phyloP scores from a whole-genome alignment of 352 stramenopile genomes.

The Phytopythium kandeliae region DNA sequence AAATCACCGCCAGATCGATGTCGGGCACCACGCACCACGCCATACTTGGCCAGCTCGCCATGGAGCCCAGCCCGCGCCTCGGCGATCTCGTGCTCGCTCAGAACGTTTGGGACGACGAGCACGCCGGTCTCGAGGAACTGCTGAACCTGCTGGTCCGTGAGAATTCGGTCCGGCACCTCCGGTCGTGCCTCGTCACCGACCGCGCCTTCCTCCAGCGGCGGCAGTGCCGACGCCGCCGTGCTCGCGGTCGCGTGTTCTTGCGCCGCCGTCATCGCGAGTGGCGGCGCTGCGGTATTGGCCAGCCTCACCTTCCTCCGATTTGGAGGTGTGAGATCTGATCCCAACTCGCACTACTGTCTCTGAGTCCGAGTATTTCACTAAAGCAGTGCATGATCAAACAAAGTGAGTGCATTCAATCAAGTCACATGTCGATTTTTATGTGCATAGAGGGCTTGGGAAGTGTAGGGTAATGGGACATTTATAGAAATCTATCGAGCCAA shows the following conservation, averaged over 20 bases:
- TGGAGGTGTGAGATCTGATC: no score
- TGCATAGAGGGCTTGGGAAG: no score
- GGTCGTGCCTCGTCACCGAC: conserved; percentile 12
- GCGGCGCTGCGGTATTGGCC: no score
- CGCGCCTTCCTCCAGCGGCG: conserved; percentile 10
- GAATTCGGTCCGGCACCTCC: conserved; percentile 14
- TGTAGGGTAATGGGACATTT: no score
- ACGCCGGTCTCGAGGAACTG: conserved; percentile 62
- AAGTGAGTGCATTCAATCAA: no score
- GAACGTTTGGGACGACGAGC: conserved; percentile 68
- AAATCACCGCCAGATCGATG: no score
- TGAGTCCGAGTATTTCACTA: no score
- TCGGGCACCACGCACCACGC: conserved; percentile 36
- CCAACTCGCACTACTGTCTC: no score
- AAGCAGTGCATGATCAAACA: no score
- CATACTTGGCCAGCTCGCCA: conserved; percentile 56
- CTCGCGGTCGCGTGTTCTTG: conserved; percentile 4
- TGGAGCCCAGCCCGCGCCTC: conserved; percentile 53
- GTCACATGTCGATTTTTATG: no score
- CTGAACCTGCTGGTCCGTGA: conserved; percentile 55
- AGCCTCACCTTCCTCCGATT: no score
- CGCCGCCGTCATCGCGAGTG: conserved; percentile 11
- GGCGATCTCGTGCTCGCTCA: conserved; percentile 51
- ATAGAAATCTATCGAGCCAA: no score
- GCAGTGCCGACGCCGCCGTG: background rate